Evolutionary conservation across 495 filamentous ascomycete genomes (phyloP).

Genomic region (Talaromyces borbonicus): DNA sequence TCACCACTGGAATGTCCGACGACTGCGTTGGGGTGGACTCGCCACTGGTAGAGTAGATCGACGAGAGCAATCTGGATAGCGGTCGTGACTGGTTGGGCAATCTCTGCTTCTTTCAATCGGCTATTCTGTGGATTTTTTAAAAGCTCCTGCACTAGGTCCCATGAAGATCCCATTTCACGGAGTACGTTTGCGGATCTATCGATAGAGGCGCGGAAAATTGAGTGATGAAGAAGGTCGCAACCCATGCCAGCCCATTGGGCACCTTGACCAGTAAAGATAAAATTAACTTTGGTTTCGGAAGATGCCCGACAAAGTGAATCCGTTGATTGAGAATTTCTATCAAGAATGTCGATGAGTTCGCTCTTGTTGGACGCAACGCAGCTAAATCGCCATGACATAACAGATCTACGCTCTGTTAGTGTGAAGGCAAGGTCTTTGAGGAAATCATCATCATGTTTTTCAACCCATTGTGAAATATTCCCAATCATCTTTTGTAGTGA

Average conservation of each 20-base stretch:
- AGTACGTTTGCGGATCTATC: too few species aligned
- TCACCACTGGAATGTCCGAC: slow-evolving; percentile 31
- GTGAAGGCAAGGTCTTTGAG: slow-evolving; percentile 20
- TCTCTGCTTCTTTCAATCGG: slow-evolving; percentile 3
- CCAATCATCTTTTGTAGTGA: neutral
- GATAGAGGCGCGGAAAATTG: too few species aligned
- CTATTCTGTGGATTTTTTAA: too few species aligned
- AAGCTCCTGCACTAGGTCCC: too few species aligned
- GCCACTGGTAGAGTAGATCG: slow-evolving; percentile 15
- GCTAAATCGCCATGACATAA: slow-evolving; percentile 13
- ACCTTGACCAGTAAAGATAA: slow-evolving; percentile 54
- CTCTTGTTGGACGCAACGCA: neutral
- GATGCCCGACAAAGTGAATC: neutral
- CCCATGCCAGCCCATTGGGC: slow-evolving; percentile 26
- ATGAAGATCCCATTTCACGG: too few species aligned
- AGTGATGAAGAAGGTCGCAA: slow-evolving; percentile 14
- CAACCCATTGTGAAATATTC: slow-evolving; percentile 15
- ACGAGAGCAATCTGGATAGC: slow-evolving; percentile 21
- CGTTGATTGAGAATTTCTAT: neutral
- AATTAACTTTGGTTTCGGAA: slow-evolving; percentile 31
- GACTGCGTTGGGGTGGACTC: slow-evolving; percentile 17
- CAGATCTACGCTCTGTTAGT: too few species aligned
- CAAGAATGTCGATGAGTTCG: neutral
- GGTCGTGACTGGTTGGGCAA: neutral
- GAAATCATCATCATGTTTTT: neutral